A percentile compares a stretch with the other conserved stretches of the same genome.
phyloP scores from a whole-genome alignment of 1,139 yeast species.

The Suhomyces taliae region DNA sequence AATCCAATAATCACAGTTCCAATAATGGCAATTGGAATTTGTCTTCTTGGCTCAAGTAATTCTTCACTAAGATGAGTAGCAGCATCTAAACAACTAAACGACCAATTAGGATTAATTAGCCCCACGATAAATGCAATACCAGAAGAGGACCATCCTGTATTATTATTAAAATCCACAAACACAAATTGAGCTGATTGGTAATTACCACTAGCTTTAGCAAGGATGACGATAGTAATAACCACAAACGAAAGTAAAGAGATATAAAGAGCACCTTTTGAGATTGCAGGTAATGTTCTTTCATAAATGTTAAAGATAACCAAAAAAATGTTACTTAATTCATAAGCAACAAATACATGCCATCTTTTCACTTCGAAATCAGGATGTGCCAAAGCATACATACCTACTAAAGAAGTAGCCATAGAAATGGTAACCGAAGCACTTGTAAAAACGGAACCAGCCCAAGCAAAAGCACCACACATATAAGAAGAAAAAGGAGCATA shows the following conservation, averaged over 20 bases:
- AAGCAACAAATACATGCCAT: constrained; percentile 56
- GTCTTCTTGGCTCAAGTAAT: constrained; percentile 36
- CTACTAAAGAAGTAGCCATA: constrained; percentile 49
- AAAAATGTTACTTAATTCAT: constrained; percentile 32
- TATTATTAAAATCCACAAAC: constrained; percentile 36
- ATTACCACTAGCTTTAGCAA: constrained; percentile 37
- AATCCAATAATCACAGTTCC: constrained; percentile 46
- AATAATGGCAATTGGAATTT: constrained; percentile 43
- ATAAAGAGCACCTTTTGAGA: constrained; percentile 39
- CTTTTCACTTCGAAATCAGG: constrained; percentile 42
- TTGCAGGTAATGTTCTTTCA: constrained; percentile 35
- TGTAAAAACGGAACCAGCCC: constrained; percentile 60
- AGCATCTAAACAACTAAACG: constrained; percentile 44
- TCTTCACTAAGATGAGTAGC: constrained; percentile 48
- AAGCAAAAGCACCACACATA: constrained; percentile 55
- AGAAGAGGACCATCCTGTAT: constrained; percentile 42
- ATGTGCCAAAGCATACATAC: constrained; percentile 48
- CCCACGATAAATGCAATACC: constrained; percentile 48
- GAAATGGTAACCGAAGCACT: constrained; percentile 55
- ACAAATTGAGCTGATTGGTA: constrained; percentile 40
- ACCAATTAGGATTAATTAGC: constrained; percentile 45
- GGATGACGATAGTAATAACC: constrained; percentile 37
- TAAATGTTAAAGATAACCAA: constrained; percentile 39
- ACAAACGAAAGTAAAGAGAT: constrained; percentile 38
- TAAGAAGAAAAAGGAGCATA: constrained; percentile 50